Base-by-base conservation (phyloP, 768 basidiomycete species). In the Saitozyma podzolica region DNA sequence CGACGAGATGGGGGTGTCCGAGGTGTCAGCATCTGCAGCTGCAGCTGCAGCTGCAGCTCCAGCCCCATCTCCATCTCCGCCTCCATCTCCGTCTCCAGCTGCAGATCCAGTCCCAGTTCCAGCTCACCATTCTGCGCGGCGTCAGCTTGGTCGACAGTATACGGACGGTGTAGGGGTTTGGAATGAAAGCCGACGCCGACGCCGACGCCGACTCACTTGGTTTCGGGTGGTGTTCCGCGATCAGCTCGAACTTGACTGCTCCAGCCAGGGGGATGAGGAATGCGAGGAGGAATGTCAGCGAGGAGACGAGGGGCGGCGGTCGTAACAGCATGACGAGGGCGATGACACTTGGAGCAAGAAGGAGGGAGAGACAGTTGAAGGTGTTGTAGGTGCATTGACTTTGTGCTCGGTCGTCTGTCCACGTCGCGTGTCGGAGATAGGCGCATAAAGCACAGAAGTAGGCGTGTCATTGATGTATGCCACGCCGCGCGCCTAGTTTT, bases 221-320 rank as follows among this genome's bases (percentile, higher is more conserved):
- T 37, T 83, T 81, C 0, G 95, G 93, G 68, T 88, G 85, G 64
- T 86, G 86, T 65, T 84, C 84, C 0, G 92, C 87, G 40, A 81
- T 85, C 20, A 96, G 82, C 43, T 84, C 77, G 80, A 98, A 96
- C 81, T 97, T 98, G 81, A 99, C 90, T 54, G 90, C 91, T 45
- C 72, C 64, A 8, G 76, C 74, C 19, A 73, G 80, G 39, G 70
- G 75, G 49, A 68, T 61, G 63, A 80, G 55, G 43, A 79, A 61
- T 57, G 74, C 37, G 82, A 69, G 29, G 41, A 81, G 53, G 37
- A 69, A 58, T 11, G 54, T 19, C 29, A 68, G 51, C 56, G 63
- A 78, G 29, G 29, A 29, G 29, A 29, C 29, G 29, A 29, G 29
- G 29, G 29, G 29, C 29, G 29, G 29, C 2, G 29, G 29, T 29